A percentile compares a stretch with the other conserved stretches of the same genome.
phyloP scores from a whole-genome alignment of 805 yeast genomes.

The Zygosaccharomyces siamensis region DNA sequence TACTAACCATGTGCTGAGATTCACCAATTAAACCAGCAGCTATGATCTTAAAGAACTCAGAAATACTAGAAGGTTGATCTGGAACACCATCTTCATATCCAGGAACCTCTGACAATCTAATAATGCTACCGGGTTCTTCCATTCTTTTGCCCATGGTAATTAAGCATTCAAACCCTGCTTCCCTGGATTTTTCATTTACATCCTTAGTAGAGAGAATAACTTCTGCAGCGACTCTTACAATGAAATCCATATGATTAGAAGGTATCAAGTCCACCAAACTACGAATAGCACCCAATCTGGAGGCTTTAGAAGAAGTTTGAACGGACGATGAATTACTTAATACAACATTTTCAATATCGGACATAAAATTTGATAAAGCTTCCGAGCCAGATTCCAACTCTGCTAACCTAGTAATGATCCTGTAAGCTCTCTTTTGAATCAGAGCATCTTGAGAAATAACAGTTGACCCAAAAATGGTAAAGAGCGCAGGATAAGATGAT shows the following conservation, averaged over 20 bases:
- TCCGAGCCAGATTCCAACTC: slow-evolving; percentile 62
- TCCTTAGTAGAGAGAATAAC: slow-evolving; percentile 88
- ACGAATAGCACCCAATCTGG: slow-evolving; percentile 67
- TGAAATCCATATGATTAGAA: slow-evolving; percentile 57
- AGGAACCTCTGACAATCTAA: slow-evolving; percentile 61
- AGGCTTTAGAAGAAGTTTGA: slow-evolving; percentile 70
- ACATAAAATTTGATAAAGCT: slow-evolving; percentile 49
- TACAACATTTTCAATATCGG: slow-evolving; percentile 56
- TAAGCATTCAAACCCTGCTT: slow-evolving; percentile 66
- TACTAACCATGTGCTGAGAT: slow-evolving; percentile 93
- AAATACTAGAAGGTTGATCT: slow-evolving; percentile 58
- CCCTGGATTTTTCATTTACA: slow-evolving; percentile 86
- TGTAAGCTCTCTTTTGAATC: slow-evolving; percentile 84
- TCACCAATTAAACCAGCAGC: slow-evolving; percentile 95
- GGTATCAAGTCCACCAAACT: slow-evolving; percentile 62
- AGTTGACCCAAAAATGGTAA: slow-evolving; percentile 71
- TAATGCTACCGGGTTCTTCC: slow-evolving; percentile 59
- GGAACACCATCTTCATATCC: slow-evolving; percentile 60
- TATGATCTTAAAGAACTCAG: slow-evolving; percentile 86
- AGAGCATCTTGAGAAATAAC: slow-evolving; percentile 55
- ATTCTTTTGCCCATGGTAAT: slow-evolving; percentile 77
- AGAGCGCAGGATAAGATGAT: slow-evolving; percentile 63
- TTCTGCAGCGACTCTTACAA: slow-evolving; percentile 81
- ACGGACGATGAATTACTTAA: slow-evolving; percentile 53
- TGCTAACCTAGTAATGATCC: slow-evolving; percentile 64